These are phyloP conservation scores for Coprinopsis marcescibilis DNA, from an alignment of 768 basidiomycete genomes.

Conservation along the genomic window DNA sequence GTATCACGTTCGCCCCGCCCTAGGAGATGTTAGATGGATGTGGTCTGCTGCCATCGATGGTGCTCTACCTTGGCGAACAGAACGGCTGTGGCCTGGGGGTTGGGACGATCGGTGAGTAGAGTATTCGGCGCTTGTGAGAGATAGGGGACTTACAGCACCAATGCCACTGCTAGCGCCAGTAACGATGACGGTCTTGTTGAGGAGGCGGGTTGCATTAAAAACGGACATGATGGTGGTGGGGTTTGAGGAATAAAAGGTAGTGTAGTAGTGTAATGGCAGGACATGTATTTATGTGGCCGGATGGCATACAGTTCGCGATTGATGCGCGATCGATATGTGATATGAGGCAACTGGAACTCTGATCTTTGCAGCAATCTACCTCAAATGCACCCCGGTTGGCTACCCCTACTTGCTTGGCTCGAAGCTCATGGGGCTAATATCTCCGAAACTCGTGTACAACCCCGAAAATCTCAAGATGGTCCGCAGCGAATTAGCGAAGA, in stretches of 20 bases:
- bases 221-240: slow-evolving; percentile 58
- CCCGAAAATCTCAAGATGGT: slow-evolving; percentile 46
- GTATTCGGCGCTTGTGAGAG: neutral
- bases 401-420: slow-evolving; percentile 50
- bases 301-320: too few species aligned
- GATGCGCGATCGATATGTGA: slow-evolving; percentile 20
- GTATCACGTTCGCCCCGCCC: slow-evolving; percentile 85
- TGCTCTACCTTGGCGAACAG: slow-evolving; percentile 78
- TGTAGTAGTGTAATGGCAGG: too few species aligned
- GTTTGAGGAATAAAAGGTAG: too few species aligned
- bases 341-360: slow-evolving; percentile 10
- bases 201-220: slow-evolving; percentile 75
- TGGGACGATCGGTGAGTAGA: too few species aligned
- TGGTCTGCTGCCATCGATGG: neutral
- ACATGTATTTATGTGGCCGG: too few species aligned
- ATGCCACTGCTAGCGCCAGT: slow-evolving; percentile 91
- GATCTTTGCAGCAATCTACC: slow-evolving; percentile 3
- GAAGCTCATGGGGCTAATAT: slow-evolving; percentile 40
- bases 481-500: neutral
- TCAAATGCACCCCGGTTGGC: slow-evolving; percentile 10
- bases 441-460: slow-evolving; percentile 43
- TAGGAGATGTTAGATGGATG: slow-evolving; percentile 19
- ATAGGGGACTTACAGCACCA: slow-evolving; percentile 60
- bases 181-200: slow-evolving; percentile 81
- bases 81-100: slow-evolving; percentile 68